Base-by-base conservation (phyloP, 139 green algal genomes). In the Coccomyxa sp. region DNA sequence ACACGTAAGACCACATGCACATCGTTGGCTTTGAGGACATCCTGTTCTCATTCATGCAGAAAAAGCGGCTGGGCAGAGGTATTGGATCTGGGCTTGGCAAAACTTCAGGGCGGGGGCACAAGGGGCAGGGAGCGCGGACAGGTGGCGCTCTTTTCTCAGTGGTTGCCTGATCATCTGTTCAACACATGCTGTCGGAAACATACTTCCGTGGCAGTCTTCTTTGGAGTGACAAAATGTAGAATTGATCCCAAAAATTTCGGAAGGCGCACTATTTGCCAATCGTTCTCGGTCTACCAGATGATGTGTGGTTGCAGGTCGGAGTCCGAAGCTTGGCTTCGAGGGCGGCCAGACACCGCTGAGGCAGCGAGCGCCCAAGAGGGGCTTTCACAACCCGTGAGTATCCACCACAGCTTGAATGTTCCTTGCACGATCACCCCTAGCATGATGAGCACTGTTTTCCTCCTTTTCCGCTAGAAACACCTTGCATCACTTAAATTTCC, bases 281-380 rank as follows among this genome's bases (percentile, higher is more conserved):
- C n/a, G n/a, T n/a, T n/a, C n/a, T n/a, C n/a, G n/a, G n/a, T n/a
- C n/a, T n/a, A n/a, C n/a, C n/a, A n/a, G n/a, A n/a, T 51, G 38
- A 51, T 51, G 38, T 27, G 79, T 63, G 16, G 17, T 68, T 83
- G 38, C 82, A 85, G 88, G 90, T 0, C 78, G 88, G 21, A 86
- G 27, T 17, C 86, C 88, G 1, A 90, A 88, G 85, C 59, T 90
- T 0, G 93, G 93, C 0, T 97, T 97, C 86, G 93, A 97, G 83
- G 93, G 93, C 38, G 93, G 93, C 10, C 92, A 96, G 86, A 97
- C 91, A 59, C 93, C 93, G n/a, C 84, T 96, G 77, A 78, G 88
- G 13, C 76, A 91, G 58, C 86, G 89, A 16, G 32, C 93, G 21
- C 90, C 91, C 15, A 94, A 94, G 79, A 85, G 89, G 45, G 93